These are phyloP conservation scores for Volvox reticuliferus DNA, from an alignment of 139 green algal genomes.

Conservation along the genomic window DNA sequence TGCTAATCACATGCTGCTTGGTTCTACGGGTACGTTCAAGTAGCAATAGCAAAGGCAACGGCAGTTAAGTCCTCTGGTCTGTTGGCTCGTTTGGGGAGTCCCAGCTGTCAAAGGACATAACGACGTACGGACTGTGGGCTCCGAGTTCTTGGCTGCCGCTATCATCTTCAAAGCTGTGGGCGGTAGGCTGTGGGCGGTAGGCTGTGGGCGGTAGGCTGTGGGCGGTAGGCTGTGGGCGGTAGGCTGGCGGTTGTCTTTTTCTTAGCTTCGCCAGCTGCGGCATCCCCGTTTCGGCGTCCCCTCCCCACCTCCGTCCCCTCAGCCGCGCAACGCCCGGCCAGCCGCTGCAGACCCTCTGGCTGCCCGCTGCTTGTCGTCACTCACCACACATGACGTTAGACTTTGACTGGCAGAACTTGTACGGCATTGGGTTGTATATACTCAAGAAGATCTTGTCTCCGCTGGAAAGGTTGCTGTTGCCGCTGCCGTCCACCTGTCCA, in stretches of 20 bases:
- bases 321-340: not conserved
- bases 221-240: not conserved
- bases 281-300: not conserved
- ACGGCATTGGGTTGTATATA: conserved; percentile 12
- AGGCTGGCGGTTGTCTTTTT: not conserved
- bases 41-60: too few relatives aligned
- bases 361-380: not conserved
- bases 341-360: not conserved
- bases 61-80: too few relatives aligned
- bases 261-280: not conserved
- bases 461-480: not conserved
- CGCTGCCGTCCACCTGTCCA: not conserved
- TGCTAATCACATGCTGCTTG: not conserved
- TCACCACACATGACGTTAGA: not conserved
- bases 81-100: too few relatives aligned
- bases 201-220: too few relatives aligned
- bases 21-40: not conserved
- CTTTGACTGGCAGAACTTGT: not conserved
- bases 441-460: not conserved
- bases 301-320: not conserved
- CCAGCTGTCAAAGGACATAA: too few relatives aligned
- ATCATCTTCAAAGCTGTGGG: too few relatives aligned
- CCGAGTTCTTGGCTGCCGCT: too few relatives aligned
- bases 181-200: too few relatives aligned
- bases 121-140: too few relatives aligned